A percentile compares a stretch with the other conserved stretches of the same genome.
Evolutionary conservation across 2,329 filamentous ascomycete species (phyloP).

Genomic region (Raffaelea arxii): DNA sequence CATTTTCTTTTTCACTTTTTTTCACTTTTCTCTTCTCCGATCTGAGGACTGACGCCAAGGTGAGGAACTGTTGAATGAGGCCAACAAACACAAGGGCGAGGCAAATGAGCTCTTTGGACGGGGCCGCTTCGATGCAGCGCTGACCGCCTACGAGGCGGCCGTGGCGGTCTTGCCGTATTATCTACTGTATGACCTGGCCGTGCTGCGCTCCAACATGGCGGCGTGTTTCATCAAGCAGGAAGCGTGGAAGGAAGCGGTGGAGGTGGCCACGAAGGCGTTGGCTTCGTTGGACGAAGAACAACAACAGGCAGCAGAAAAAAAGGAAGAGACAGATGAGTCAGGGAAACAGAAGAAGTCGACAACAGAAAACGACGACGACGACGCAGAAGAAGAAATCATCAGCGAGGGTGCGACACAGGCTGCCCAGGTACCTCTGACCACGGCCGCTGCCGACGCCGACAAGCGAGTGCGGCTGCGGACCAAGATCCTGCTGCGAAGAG

Average conservation of each 20-base stretch:
- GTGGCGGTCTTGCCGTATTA: conserved; percentile 71
- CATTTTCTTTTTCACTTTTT: no score
- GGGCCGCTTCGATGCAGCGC: conserved; percentile 64
- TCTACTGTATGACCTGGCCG: conserved; percentile 78
- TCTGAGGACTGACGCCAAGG: no score
- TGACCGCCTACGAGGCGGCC: conserved; percentile 75
- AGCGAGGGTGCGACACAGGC: conserved; percentile 47
- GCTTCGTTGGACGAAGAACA: conserved; percentile 59
- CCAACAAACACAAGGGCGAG: conserved; percentile 60
- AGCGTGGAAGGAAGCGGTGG: conserved; percentile 76
- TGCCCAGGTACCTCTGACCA: conserved; percentile 24
- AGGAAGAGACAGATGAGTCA: conserved; percentile 19
- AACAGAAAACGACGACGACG: conserved; percentile 34
- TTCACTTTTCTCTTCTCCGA: no score
- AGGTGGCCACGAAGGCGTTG: conserved; percentile 61
- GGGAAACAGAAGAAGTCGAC: conserved; percentile 38
- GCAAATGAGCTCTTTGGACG: conserved; percentile 74
- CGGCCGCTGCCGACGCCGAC: conserved; percentile 24
- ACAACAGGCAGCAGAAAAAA: conserved; percentile 16
- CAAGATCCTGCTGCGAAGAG: conserved; percentile 75
- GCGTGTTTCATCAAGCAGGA: conserved; percentile 79
- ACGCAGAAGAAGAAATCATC: conserved; percentile 47
- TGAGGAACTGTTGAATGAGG: conserved; percentile 46
- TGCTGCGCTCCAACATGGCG: conserved; percentile 79
- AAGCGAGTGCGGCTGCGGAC: conserved; percentile 69